phyloP scores from a whole-genome alignment of 2,329 filamentous ascomycete species.

The Periconia macrospinosa region DNA sequence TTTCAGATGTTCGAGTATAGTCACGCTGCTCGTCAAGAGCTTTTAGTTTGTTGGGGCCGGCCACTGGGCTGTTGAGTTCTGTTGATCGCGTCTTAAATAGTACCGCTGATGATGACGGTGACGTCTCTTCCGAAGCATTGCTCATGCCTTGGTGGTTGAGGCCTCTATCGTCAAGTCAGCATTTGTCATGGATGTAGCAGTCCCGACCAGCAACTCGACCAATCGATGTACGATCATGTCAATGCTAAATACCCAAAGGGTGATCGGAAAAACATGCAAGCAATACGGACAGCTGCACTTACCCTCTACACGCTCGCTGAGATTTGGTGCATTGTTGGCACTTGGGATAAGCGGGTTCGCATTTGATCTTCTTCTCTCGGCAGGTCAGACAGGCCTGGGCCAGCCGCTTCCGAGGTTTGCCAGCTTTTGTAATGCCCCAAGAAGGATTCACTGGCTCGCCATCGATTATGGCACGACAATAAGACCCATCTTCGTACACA shows the following conservation, averaged over 20 bases:
- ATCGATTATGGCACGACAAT: slow-evolving; percentile 81
- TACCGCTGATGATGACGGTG: slow-evolving; percentile 32
- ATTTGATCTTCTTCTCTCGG: slow-evolving; percentile 97
- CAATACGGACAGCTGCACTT: slow-evolving; percentile 25
- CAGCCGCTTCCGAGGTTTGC: slow-evolving; percentile 86
- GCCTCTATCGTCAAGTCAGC: slow-evolving; percentile 31
- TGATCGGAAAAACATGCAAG: slow-evolving; percentile 8
- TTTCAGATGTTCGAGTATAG: slow-evolving; percentile 27
- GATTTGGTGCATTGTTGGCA: slow-evolving; percentile 94
- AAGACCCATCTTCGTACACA: slow-evolving; percentile 81
- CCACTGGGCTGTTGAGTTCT: slow-evolving; percentile 33
- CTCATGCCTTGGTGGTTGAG: slow-evolving; percentile 33
- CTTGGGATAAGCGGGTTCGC: slow-evolving; percentile 82
- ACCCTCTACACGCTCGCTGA: slow-evolving; percentile 77
- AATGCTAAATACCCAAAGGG: slow-evolving; percentile 23
- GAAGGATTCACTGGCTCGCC: slow-evolving; percentile 86
- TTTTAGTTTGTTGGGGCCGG: slow-evolving; percentile 30
- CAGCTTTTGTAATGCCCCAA: slow-evolving; percentile 93
- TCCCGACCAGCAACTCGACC: slow-evolving; percentile 12
- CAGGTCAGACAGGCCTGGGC: slow-evolving; percentile 93
- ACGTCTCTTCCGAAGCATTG: slow-evolving; percentile 37
- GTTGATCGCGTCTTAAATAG: slow-evolving; percentile 34
- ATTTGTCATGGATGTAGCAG: slow-evolving; percentile 34
- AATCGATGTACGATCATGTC: slow-evolving; percentile 19
- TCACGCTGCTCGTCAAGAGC: slow-evolving; percentile 34